Evolutionary conservation across 768 basidiomycete species (phyloP).

Genomic region (Daedaleopsis nitida): DNA sequence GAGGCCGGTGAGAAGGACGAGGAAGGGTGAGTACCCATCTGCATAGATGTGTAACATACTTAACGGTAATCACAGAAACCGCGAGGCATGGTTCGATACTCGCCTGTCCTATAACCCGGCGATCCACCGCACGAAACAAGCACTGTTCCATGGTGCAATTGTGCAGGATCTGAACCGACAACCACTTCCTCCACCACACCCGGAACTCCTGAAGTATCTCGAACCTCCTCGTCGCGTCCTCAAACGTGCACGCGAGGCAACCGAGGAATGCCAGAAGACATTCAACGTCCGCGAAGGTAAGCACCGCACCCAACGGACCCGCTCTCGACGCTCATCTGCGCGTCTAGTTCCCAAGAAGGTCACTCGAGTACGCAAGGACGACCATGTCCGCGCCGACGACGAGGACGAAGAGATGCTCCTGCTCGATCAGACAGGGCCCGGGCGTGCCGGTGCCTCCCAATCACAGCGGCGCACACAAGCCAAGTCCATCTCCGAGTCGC

Average conservation of each 20-base stretch:
- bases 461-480: conserved; percentile 22
- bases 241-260: conserved; percentile 56
- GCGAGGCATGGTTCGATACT: conserved; percentile 75
- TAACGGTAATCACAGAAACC: conserved; percentile 44
- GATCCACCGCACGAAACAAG: conserved; percentile 90
- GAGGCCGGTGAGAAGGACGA: conserved; percentile 75
- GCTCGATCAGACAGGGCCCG: conserved; percentile 45
- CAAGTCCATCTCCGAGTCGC: conserved; percentile 27
- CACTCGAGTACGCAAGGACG: conserved; percentile 58
- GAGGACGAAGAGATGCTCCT: conserved; percentile 64
- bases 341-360: conserved; percentile 66
- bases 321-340: neutral
- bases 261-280: conserved; percentile 60
- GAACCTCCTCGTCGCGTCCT: conserved; percentile 71
- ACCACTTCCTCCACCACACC: conserved; percentile 85
- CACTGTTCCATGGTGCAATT: conserved; percentile 85
- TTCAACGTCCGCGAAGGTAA: conserved; percentile 83
- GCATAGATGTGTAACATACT: neutral
- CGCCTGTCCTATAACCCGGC: conserved; percentile 84
- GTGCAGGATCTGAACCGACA: conserved; percentile 70
- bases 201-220: conserved; percentile 82
- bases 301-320: conserved; percentile 15
- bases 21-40: conserved; percentile 52
- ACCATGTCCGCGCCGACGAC: conserved; percentile 60
- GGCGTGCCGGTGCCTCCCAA: conserved; percentile 19